These are phyloP conservation scores for Cryptosporidium bovis DNA, from an alignment of 169 alveolate species.

Conservation along the genomic window DNA sequence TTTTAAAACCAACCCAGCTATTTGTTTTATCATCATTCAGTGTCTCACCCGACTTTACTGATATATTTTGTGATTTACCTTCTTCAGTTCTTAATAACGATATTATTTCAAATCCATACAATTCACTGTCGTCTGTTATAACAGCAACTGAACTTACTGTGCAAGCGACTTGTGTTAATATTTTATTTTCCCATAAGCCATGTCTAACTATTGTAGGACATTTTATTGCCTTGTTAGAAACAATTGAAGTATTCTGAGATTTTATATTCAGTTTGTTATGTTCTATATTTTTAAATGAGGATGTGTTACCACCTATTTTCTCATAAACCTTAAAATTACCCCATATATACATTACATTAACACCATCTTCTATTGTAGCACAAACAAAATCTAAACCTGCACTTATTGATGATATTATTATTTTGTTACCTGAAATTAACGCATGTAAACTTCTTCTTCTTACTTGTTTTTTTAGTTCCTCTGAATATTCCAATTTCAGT, in stretches of 20 bases:
- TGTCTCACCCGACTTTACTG: constrained; percentile 8
- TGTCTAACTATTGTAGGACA: constrained; percentile 73
- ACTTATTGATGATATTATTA: constrained; percentile 64
- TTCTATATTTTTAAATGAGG: constrained; percentile 33
- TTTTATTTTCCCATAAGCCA: constrained; percentile 62
- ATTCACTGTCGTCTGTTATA: constrained; percentile 70
- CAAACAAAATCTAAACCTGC: constrained; percentile 72
- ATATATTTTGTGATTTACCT: constrained; percentile 54
- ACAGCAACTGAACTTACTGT: constrained; percentile 69
- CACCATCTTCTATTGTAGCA: constrained; percentile 70
- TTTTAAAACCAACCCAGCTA: constrained; percentile 40
- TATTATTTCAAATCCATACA: constrained; percentile 57
- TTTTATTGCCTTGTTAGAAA: constrained; percentile 53
- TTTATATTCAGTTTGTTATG: constrained; percentile 29
- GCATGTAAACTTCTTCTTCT: constrained; percentile 69
- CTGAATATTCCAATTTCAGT: constrained; percentile 35
- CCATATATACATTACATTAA: constrained; percentile 72
- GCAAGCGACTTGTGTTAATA: constrained; percentile 64
- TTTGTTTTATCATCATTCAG: not conserved
- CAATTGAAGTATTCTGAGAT: constrained; percentile 10
- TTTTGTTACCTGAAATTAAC: constrained; percentile 52
- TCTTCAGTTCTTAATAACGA: constrained; percentile 44
- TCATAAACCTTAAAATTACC: constrained; percentile 61
- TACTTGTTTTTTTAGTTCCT: constrained; percentile 46
- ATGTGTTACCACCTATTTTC: constrained; percentile 1